Evolutionary conservation across 164 flowering plant genomes (phyloP).

Genomic region (Tinospora cordifolia): DNA sequence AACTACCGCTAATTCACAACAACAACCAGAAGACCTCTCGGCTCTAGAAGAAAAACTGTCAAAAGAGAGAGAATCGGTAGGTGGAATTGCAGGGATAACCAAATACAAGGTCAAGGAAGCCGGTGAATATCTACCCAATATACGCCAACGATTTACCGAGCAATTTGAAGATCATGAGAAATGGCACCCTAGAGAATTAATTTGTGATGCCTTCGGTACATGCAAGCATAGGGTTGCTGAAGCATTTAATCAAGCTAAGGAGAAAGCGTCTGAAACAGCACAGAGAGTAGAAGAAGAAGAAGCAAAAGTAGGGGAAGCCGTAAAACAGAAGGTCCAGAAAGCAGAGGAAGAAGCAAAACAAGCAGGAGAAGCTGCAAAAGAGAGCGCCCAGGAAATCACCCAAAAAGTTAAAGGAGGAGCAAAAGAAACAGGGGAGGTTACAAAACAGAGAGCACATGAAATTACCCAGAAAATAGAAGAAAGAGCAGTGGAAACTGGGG

Average conservation of each 20-base stretch:
- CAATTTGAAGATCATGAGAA: background rate
- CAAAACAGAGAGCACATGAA: background rate
- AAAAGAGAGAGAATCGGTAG: background rate
- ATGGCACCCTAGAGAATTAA: conserved; percentile 30
- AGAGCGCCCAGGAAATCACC: background rate
- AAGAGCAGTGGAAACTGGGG: background rate
- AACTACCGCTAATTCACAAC: background rate
- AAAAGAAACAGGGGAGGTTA: background rate
- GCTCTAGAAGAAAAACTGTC: background rate
- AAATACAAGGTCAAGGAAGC: conserved; percentile 26
- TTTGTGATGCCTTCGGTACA: conserved; percentile 55
- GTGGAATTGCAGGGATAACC: conserved; percentile 4
- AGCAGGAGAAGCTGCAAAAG: background rate
- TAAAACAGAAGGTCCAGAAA: background rate
- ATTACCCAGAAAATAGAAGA: background rate
- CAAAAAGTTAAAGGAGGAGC: conserved; percentile 1
- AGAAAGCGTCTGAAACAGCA: conserved; percentile 19
- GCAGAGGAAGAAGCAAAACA: conserved; percentile 5
- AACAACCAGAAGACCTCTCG: background rate
- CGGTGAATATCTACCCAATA: conserved; percentile 22
- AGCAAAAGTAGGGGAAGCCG: background rate
- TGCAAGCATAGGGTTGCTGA: conserved; percentile 46
- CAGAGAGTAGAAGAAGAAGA: background rate
- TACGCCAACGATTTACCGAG: conserved; percentile 20
- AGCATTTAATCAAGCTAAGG: conserved; percentile 27